Base-by-base conservation (phyloP, 306 rosid genomes). In the Vachellia collinsii region DNA sequence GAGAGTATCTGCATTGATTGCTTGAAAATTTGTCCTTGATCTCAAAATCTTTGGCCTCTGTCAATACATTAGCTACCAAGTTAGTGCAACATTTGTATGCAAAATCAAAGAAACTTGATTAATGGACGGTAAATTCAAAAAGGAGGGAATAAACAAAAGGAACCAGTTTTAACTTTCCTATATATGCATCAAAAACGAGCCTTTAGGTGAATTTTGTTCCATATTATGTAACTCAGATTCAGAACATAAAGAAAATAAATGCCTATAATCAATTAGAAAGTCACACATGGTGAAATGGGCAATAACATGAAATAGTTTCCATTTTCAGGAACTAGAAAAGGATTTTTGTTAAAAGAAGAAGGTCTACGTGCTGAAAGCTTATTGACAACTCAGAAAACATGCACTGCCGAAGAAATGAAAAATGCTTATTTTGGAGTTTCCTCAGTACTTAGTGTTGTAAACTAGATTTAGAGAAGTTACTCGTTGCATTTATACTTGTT, bases 41-140 rank as follows among this genome's bases (percentile, higher is more conserved):
- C 98, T 94, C 77, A 94, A 80, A 71, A 91, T 38, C 88, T 94
- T 94, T 75, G 97, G 97, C 46, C 97, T 85, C 98, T 94, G 89
- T 59, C 78, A 70, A 76, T 69, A 61, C 65, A 80, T 56, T 76
- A 66, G 77, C 76, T 62, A 76, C 51, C 69, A 65, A 37, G 75
- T 79, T 72, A 76, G 70, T 23, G 8, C 43, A 51, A n/a, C 39
- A 16, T 23, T 17, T 76, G 56, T 23, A 62, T 6, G 75, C 42
- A 77, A 61, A 50, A 34, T 73, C 38, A 39, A 14, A 0, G 9
- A 65, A 44, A 20, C 29, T 66, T 36, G 8, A 66, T 16, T 16
- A 37, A 16, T 53, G 16, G 1, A 29, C 50, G 16, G 8, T 11
- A 19, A 43, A 65, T 62, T 61, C 37, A 51, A 6, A 65, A 10